Percentiles rank a stretch among this genome's conserved stretches.
Conservation (phyloP, 2,329 filamentous ascomycete species). For the Thelonectria rubi region DNA sequence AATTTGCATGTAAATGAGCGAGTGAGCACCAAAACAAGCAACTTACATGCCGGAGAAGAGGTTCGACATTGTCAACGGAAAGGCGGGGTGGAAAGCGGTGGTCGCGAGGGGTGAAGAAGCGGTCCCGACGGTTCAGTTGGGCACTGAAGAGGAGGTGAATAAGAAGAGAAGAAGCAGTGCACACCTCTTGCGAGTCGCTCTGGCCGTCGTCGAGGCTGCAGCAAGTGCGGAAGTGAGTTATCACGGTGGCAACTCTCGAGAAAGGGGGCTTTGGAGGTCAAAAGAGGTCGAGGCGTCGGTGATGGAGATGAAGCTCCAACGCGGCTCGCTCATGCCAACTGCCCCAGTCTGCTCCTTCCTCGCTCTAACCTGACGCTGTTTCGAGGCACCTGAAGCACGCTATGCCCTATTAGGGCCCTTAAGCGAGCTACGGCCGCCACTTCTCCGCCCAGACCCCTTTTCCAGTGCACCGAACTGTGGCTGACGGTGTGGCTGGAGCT, state of each 20-base stretch:
- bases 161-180: neutral
- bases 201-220: conserved; percentile 6
- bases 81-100: conserved; percentile 36
- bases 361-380: conserved; percentile 32
- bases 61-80: conserved; percentile 61
- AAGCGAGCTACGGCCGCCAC: conserved; percentile 31
- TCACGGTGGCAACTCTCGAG: conserved; percentile 29
- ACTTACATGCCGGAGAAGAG: conserved; percentile 71
- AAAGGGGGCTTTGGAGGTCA: conserved; percentile 41
- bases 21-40: conserved; percentile 26
- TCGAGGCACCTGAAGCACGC: conserved; percentile 40
- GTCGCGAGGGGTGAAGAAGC: conserved; percentile 30
- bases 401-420: conserved; percentile 32
- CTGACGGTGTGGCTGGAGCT: conserved; percentile 28
- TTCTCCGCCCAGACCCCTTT: conserved; percentile 27
- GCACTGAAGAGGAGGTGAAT: conserved; percentile 5
- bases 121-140: conserved; percentile 1
- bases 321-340: conserved; percentile 27
- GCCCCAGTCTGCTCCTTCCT: conserved; percentile 29
- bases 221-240: conserved; percentile 28
- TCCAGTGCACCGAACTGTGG: conserved; percentile 19
- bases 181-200: neutral
- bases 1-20: neutral
- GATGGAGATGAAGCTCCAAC: conserved; percentile 34
- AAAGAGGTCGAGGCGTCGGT: conserved; percentile 35